Evolutionary conservation across 1,139 yeast species (phyloP).

Genomic region (Yamadazyma aaseri): DNA sequence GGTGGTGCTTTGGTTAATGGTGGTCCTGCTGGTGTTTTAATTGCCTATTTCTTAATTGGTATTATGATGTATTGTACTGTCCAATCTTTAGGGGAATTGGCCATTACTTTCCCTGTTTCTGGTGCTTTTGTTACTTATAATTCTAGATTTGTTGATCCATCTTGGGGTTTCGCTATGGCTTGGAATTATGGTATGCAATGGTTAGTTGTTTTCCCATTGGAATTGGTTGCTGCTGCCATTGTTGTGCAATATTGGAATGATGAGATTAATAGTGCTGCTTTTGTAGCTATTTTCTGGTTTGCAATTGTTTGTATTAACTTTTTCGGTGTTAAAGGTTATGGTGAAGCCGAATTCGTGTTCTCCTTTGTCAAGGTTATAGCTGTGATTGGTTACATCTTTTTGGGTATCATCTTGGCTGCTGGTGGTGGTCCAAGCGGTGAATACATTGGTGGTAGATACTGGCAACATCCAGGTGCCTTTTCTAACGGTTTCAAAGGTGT

Average conservation of each 20-base stretch:
- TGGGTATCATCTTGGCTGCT: constrained; percentile 67
- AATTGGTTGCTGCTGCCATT: constrained; percentile 71
- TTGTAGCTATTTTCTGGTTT: constrained; percentile 66
- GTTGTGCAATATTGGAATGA: constrained; percentile 69
- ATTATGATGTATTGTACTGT: constrained; percentile 59
- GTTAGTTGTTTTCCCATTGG: constrained; percentile 70
- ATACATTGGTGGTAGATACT: constrained; percentile 56
- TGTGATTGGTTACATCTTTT: constrained; percentile 62
- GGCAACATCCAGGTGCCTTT: constrained; percentile 67
- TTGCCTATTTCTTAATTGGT: constrained; percentile 54
- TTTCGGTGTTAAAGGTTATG: constrained; percentile 66
- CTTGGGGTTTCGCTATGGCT: constrained; percentile 79
- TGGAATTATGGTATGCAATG: constrained; percentile 74
- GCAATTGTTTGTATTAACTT: constrained; percentile 56
- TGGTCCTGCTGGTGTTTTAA: constrained; percentile 74
- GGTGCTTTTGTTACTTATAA: constrained; percentile 74
- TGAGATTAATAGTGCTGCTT: constrained; percentile 57
- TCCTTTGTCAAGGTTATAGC: constrained; percentile 63
- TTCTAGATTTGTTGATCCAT: constrained; percentile 65
- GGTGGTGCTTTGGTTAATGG: constrained; percentile 57
- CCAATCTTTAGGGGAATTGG: constrained; percentile 71
- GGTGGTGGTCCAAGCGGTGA: constrained; percentile 59
- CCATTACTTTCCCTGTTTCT: constrained; percentile 68
- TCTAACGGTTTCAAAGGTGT: constrained; percentile 63
- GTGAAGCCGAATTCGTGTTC: constrained; percentile 67